These are phyloP conservation scores for Sporothrix brunneoviolacea DNA, from an alignment of 2,329 filamentous ascomycete species.

Conservation along the genomic window DNA sequence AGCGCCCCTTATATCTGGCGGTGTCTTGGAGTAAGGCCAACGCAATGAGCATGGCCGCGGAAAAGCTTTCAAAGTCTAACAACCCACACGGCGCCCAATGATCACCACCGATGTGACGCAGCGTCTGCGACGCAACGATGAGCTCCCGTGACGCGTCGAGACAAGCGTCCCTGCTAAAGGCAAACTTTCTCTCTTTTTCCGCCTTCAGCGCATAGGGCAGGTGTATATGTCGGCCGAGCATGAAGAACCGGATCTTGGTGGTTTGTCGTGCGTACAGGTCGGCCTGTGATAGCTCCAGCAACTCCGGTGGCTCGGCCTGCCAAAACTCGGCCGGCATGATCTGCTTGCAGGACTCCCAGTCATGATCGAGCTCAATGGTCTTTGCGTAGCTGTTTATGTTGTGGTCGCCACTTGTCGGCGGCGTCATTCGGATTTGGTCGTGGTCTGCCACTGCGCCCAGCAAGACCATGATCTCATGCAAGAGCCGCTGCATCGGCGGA, in stretches of 20 bases:
- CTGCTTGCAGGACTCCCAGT: constrained; percentile 24
- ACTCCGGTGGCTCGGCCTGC: background rate
- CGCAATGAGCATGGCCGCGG: constrained; percentile 1
- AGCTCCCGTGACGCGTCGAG: background rate
- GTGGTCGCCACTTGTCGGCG: background rate
- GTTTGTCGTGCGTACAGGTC: constrained; percentile 7
- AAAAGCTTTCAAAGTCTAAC: constrained; percentile 5
- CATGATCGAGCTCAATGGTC: constrained; percentile 35
- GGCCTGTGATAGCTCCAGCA: background rate
- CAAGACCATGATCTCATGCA: constrained; percentile 19
- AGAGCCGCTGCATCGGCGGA: background rate
- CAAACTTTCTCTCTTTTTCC: background rate
- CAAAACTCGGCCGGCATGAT: constrained; percentile 12
- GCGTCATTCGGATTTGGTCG: constrained; percentile 1
- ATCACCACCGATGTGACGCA: background rate
- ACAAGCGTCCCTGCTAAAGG: background rate
- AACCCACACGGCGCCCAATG: background rate
- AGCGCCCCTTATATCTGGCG: background rate
- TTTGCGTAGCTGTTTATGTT: constrained; percentile 24
- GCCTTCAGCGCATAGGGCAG: constrained; percentile 13
- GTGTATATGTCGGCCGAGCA: constrained; percentile 9
- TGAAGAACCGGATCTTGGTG: constrained; percentile 7
- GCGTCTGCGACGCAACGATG: background rate
- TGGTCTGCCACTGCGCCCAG: constrained; percentile 1
- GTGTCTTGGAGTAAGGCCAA: constrained; percentile 2